phyloP scores from a whole-genome alignment of 768 basidiomycete genomes.

The Lactifluus pinguis region DNA sequence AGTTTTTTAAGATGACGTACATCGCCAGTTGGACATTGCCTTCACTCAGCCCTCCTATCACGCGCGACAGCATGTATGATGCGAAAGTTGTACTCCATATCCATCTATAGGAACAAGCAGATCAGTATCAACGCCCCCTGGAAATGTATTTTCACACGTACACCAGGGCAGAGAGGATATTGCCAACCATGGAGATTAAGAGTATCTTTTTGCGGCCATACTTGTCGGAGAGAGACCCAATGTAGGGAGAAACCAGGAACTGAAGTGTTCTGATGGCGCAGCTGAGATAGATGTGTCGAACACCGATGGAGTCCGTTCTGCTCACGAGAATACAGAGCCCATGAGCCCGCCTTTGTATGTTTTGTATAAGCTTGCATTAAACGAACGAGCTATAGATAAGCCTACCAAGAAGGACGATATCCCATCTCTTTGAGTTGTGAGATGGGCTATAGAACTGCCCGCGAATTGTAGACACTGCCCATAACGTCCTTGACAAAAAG shows the following conservation, averaged over 20 bases:
- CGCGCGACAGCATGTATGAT: constrained; percentile 79
- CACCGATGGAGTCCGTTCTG: constrained; percentile 17
- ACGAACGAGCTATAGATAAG: background rate
- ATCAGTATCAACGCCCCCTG: constrained; percentile 6
- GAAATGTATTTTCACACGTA: constrained; percentile 32
- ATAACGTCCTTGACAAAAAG: constrained; percentile 64
- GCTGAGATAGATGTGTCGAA: background rate
- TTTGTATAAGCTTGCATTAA: background rate
- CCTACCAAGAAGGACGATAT: constrained; percentile 83
- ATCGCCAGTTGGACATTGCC: constrained; percentile 96
- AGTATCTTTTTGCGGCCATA: constrained; percentile 84
- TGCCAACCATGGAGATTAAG: constrained; percentile 84
- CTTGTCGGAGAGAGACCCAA: constrained; percentile 79
- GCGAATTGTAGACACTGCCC: constrained; percentile 56
- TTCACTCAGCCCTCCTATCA: constrained; percentile 91
- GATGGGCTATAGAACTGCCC: constrained; percentile 52
- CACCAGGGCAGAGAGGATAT: constrained; percentile 83
- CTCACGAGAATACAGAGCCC: constrained; percentile 89
- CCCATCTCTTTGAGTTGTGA: constrained; percentile 73
- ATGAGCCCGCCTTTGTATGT: constrained; percentile 61
- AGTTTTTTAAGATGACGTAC: constrained; percentile 37
- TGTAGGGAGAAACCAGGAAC: constrained; percentile 73
- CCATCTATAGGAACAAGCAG: constrained; percentile 48
- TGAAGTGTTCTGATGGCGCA: constrained; percentile 54
- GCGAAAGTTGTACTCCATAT: constrained; percentile 84